Evolutionary conservation across 768 basidiomycete species (phyloP).

Genomic region (Leccinum arenicola): DNA sequence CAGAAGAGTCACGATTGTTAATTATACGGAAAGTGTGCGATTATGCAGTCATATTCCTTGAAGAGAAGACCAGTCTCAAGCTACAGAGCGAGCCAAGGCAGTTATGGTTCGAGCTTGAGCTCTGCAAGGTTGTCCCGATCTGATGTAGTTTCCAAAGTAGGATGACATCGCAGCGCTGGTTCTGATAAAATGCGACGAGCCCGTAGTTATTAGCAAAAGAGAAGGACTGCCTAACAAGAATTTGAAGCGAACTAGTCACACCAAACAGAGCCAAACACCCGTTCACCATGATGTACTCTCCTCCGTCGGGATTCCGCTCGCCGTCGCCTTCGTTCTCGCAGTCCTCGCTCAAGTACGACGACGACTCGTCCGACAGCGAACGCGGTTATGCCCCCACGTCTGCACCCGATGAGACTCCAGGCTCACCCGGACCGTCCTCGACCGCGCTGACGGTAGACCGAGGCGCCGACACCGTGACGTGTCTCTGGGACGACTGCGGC

Average conservation of each 20-base stretch:
- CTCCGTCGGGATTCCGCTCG: conserved; percentile 39
- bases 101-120: no score
- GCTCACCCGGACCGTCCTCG: conserved; percentile 23
- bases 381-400: conserved; percentile 9
- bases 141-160: neutral
- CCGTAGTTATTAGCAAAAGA: no score
- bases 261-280: conserved; percentile 22
- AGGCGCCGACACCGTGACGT: conserved; percentile 60
- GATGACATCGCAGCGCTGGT: neutral
- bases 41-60: neutral
- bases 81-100: no score
- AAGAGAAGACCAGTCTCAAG: no score
- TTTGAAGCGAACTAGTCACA: neutral
- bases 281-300: conserved; percentile 28
- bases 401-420: conserved; percentile 15
- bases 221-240: no score
- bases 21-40: conserved; percentile 10
- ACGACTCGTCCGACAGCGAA: conserved; percentile 28
- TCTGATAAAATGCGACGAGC: neutral
- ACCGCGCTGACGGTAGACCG: conserved; percentile 18
- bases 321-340: conserved; percentile 40
- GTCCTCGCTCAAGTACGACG: conserved; percentile 27
- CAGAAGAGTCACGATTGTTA: conserved; percentile 6
- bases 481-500: conserved; percentile 84
- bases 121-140: no score